Evolutionary conservation across 2,329 filamentous ascomycete species (phyloP), one percentile per base, ranked within the genome.

Genomic region (Pseudogymnoascus sp.): DNA sequence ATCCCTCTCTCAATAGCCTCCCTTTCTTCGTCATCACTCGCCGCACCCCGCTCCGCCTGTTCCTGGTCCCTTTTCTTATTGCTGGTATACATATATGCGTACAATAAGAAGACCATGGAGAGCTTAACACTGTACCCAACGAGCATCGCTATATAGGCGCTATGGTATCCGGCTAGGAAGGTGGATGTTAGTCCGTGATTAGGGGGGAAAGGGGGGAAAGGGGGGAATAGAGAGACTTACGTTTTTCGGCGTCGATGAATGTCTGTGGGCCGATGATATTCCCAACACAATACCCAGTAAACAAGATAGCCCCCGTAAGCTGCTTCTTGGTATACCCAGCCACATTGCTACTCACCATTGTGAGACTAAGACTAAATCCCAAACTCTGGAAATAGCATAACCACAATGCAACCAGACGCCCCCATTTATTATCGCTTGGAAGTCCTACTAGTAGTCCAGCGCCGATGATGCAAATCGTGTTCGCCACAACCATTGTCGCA

Each of bases 311-410:
- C 2, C 75, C 77, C 0, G 79, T 82, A 4, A 82, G 71, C 67
- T 81, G 78, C 68, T 83, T 83, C 73, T 84, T 84, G 1, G 81
- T 84, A 59, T 79, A 82, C 0, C 82, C 81, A 0, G 79, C 80
- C 12, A 83, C 74, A 68, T 84, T 84, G 9, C 76, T 78, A 64
- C 75, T 79, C 28, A 84, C 75, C 70, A 83, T 81, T 0, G 80
- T 83, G 64, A 84, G 69, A 63, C 76, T 79, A 74, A 84, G 79
- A 46, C 77, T 80, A 67, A 84, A 84, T 1, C 81, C 80, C 5
- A 83, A 66, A 0, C 79, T 79, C 66, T 82, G 79, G 68, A 83
- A 83, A 67, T 78, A 83, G 65, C 79, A 83, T 12, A 86, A 74
- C 82, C 82, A 85, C 3, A 85, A 75, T 0, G 79, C 82, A 3